Percentiles rank a stretch among this genome's conserved stretches.
phyloP scores from a whole-genome alignment of 2,329 filamentous ascomycete species.

The Neodidymelliopsis sp. region DNA sequence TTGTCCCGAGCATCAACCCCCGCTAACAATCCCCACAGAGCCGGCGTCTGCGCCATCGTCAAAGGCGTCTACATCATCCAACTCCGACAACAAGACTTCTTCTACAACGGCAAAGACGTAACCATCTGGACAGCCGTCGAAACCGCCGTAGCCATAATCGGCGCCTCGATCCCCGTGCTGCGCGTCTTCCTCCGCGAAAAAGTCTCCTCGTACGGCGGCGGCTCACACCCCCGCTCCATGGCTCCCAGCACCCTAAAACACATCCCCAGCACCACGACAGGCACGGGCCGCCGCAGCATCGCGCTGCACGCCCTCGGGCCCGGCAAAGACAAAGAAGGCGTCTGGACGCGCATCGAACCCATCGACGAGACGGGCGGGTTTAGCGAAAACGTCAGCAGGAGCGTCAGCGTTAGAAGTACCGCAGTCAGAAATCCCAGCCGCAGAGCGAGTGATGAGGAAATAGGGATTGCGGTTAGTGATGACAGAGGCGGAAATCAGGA shows the following conservation, averaged over 20 bases:
- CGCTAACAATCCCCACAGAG: constrained; percentile 13
- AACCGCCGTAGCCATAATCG: constrained; percentile 40
- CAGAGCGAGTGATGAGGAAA: constrained; percentile 8
- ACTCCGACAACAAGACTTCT: constrained; percentile 35
- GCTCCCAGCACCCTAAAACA: constrained; percentile 1
- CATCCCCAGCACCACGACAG: background rate
- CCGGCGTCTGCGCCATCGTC: constrained; percentile 37
- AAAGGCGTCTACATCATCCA: constrained; percentile 38
- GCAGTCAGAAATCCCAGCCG: background rate
- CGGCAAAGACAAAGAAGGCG: constrained; percentile 6
- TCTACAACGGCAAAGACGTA: constrained; percentile 40
- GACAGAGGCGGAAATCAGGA: background rate
- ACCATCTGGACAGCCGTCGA: constrained; percentile 42
- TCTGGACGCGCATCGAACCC: constrained; percentile 12
- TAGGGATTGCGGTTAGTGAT: background rate
- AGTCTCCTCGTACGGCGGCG: constrained; percentile 17
- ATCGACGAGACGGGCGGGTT: constrained; percentile 4
- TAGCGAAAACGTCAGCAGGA: too few relatives aligned
- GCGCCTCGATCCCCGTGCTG: constrained; percentile 39
- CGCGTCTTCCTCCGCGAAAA: constrained; percentile 44
- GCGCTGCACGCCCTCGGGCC: background rate
- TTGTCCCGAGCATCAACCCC: too few relatives aligned
- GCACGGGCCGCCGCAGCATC: background rate
- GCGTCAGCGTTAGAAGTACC: too few relatives aligned
- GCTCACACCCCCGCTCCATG: constrained; percentile 3